Base-by-base conservation (phyloP, 176 grass and related monocot species). In the Aegilops bicornis region DNA sequence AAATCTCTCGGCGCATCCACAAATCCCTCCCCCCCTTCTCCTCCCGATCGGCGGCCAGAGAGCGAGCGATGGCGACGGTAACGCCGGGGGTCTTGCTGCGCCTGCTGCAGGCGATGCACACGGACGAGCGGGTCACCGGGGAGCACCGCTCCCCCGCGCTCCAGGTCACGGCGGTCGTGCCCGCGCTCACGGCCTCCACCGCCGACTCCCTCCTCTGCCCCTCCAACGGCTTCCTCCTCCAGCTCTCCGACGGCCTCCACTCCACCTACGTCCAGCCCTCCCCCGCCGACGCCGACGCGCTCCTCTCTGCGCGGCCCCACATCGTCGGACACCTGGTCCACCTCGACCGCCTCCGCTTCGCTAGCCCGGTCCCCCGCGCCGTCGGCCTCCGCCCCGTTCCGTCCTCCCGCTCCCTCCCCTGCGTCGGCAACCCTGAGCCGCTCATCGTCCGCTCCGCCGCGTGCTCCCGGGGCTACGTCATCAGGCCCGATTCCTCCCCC, bases 281-380 rank as follows among this genome's bases (percentile, higher is more conserved):
- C 9, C 83, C 81, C 24, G 52, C 76, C 43, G 93, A 95, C 43
- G 93, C 95, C 3, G 95, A 98, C 74, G 86, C 86, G 15, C 79
- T 98, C 13, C 89, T 93, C 83, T 87, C 89, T 72, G 85, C 43
- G 47, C 89, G 93, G 47, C 63, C 91, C 3, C 93, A 95, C 60
- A 73, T 98, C 74, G 93, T 98, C 48, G 96, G 93, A 1, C 96
- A 95, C 64, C 87, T 97, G 56, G 92, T 97, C 66, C 95, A 98
- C 90, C 88, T 98, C 78, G 93, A 98, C 43, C 91, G 91, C 60
- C 83, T 98, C 81, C 78, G 87, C 52, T 93, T 95, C 67, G 90
- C 93, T 39, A 83, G 71, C 31, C 95, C 95, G 1, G 90, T 95
- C 0, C 95, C 95, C 11, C 93, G 91, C 68, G 95, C 95, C 4